Evolutionary conservation across 345 rosid species (phyloP).

Genomic region (Schrenkiella parvula): DNA sequence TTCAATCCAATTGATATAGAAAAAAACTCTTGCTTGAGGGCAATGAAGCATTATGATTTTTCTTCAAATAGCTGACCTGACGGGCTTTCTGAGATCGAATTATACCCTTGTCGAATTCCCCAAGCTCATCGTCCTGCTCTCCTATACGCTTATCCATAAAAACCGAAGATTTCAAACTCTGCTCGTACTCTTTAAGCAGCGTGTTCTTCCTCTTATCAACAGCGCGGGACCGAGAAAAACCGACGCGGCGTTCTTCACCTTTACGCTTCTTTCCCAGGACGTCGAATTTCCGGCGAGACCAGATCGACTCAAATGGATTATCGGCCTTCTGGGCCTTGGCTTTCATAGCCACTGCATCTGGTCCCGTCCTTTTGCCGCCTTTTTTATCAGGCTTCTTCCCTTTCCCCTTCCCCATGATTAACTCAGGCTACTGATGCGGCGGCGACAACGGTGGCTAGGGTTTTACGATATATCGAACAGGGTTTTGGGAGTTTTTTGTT

Average conservation of each 20-base stretch:
- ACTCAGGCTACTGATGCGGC: neutral
- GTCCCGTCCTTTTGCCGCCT: slow-evolving; percentile 40
- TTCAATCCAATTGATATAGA: neutral
- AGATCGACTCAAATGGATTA: slow-evolving; percentile 78
- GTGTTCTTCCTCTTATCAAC: slow-evolving; percentile 86
- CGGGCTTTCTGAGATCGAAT: slow-evolving; percentile 81
- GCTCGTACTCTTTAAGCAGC: slow-evolving; percentile 76
- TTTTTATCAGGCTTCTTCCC: slow-evolving; percentile 38
- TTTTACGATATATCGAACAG: slow-evolving; percentile 5
- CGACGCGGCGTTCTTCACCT: slow-evolving; percentile 77
- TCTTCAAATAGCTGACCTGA: slow-evolving; percentile 42
- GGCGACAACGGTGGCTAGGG: slow-evolving; percentile 22
- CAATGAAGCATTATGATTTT: neutral
- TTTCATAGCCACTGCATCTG: slow-evolving; percentile 65
- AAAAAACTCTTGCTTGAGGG: neutral
- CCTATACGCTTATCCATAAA: slow-evolving; percentile 87
- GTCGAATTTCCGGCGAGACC: slow-evolving; percentile 86
- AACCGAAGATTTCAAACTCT: slow-evolving; percentile 61
- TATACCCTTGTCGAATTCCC: slow-evolving; percentile 74
- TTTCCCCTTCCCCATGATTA: slow-evolving; percentile 26
- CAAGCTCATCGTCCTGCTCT: slow-evolving; percentile 62
- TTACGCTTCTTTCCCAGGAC: slow-evolving; percentile 83
- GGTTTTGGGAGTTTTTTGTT: slow-evolving; percentile 12
- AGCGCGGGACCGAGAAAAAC: slow-evolving; percentile 61
- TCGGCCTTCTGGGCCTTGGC: slow-evolving; percentile 34